Conservation (phyloP, 2,329 filamentous ascomycete species). For the Apiospora sp. region DNA sequence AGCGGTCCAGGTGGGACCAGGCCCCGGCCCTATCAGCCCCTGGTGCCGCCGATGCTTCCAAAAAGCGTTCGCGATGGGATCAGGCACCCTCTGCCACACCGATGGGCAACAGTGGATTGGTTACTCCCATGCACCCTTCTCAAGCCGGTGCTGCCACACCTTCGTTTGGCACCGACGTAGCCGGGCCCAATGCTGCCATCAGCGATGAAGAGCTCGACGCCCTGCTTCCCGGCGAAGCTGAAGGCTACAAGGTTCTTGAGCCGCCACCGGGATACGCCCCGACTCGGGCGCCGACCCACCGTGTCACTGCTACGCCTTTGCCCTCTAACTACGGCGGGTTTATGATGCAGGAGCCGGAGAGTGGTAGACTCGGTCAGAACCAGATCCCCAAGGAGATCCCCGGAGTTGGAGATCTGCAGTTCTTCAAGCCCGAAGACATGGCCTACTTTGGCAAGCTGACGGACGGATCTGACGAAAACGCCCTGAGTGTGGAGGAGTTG, state of each 20-base stretch:
- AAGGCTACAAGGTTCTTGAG: conserved; percentile 92
- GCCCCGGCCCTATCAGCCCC: conserved; percentile 67
- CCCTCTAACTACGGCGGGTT: conserved; percentile 78
- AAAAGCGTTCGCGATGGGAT: conserved; percentile 89
- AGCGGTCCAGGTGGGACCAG: conserved; percentile 89
- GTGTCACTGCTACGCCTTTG: conserved; percentile 75
- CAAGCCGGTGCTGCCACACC: conserved; percentile 62
- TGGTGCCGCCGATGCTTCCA: conserved; percentile 64
- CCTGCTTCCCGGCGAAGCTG: conserved; percentile 85
- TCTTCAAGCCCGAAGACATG: conserved; percentile 99
- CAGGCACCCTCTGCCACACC: conserved; percentile 85
- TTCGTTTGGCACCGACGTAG: conserved; percentile 84
- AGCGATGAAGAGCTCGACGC: conserved; percentile 94
- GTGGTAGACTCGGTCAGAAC: conserved; percentile 82
- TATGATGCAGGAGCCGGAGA: conserved; percentile 97
- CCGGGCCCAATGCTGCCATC: conserved; percentile 78
- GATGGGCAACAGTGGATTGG: conserved; percentile 75
- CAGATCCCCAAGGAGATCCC: conserved; percentile 95
- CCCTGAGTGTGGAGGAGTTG: conserved; percentile 90
- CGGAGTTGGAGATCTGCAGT: conserved; percentile 93
- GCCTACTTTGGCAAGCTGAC: conserved; percentile 98
- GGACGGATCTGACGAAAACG: conserved; percentile 90
- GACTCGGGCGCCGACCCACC: conserved; percentile 77
- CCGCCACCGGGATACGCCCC: conserved; percentile 93
- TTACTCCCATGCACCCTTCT: conserved; percentile 79